Conservation (phyloP, 176 grass and related monocot genomes). For the maize (Zea mays) region Zm-B73-REFERENCE-NAM-5.0 NC_050096.1:3837001-3837500, state of each 20-base stretch:
- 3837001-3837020: neutral
- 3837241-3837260: slow-evolving; percentile 64
- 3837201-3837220: slow-evolving; percentile 85
- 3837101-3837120: neutral
- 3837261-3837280: slow-evolving; percentile 48
- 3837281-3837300: neutral
- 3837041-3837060: neutral
- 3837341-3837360: neutral
- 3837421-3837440: neutral
- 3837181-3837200: slow-evolving; percentile 89
- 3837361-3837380: neutral
- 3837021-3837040: neutral
- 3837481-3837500: slow-evolving; percentile 11
- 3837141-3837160: slow-evolving; percentile 72
- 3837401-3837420: neutral
- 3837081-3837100: neutral
- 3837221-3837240: slow-evolving; percentile 64
- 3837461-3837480: slow-evolving; percentile 32
- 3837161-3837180: slow-evolving; percentile 67
- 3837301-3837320: neutral
- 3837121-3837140: slow-evolving; percentile 68
- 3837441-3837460: neutral
- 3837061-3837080: slow-evolving; percentile 5
- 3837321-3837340: slow-evolving; percentile 22
- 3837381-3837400: neutral